Evolutionary conservation across 225 moss, liverwort and hornwort species (phyloP).

Genomic region (Climacium dendroides): DNA sequence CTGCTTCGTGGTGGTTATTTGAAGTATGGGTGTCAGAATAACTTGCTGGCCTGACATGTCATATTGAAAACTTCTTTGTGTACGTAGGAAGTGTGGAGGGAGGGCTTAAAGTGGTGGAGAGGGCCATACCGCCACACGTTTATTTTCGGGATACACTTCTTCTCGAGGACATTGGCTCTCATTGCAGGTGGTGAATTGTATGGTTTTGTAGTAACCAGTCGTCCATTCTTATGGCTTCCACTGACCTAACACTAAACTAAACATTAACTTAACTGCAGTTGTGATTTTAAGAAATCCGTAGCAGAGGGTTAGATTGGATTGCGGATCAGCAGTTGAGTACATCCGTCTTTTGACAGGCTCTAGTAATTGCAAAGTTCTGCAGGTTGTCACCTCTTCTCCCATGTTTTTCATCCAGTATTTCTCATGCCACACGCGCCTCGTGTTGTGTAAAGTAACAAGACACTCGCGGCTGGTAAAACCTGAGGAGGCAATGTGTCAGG

Average conservation of each 20-base stretch:
- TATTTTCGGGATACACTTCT: neutral
- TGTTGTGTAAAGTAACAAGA: too few species aligned
- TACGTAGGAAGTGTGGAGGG: neutral
- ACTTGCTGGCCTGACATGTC: neutral
- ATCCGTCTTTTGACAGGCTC: neutral
- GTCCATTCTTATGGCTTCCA: neutral
- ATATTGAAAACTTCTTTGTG: neutral
- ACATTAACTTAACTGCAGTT: neutral
- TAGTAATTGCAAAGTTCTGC: neutral
- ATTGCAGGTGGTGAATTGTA: neutral
- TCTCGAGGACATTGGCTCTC: neutral
- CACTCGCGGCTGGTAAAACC: neutral
- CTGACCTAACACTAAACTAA: neutral
- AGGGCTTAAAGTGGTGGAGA: neutral
- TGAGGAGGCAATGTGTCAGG: neutral
- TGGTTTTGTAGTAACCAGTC: too few species aligned
- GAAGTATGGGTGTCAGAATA: neutral
- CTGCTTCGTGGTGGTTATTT: neutral
- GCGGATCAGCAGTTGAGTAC: neutral
- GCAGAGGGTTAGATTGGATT: neutral
- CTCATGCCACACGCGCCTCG: neutral
- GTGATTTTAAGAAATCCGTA: neutral
- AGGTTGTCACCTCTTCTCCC: neutral
- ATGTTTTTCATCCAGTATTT: neutral
- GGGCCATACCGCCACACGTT: too few species aligned